A percentile compares a stretch with the other conserved stretches of the same genome.
phyloP scores from a whole-genome alignment of 2,329 filamentous ascomycete species.

The Dichotomopilus funicola region DNA sequence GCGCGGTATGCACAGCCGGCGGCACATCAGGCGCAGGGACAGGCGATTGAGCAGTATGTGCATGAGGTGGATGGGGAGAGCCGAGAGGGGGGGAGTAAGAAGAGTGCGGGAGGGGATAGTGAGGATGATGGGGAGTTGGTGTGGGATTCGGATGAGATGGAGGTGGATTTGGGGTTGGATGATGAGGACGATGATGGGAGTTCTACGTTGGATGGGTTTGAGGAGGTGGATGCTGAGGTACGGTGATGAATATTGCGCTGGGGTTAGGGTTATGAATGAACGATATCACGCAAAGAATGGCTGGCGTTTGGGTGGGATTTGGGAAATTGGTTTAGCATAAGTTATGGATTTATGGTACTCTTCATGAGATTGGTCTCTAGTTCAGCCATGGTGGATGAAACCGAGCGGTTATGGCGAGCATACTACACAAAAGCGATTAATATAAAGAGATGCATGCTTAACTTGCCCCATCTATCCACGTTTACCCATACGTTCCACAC shows the following conservation, averaged over 20 bases:
- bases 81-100: background rate
- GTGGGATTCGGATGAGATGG: constrained; percentile 1
- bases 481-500: no score
- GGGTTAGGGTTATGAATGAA: background rate
- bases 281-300: no score
- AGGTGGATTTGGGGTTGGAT: background rate
- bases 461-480: no score
- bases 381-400: no score
- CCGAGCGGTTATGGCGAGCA: no score
- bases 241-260: background rate
- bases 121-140: background rate
- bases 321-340: no score
- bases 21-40: constrained; percentile 23
- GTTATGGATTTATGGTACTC: no score
- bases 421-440: no score
- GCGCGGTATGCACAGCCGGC: constrained; percentile 32
- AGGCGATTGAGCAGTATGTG: constrained; percentile 18
- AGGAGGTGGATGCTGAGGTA: constrained; percentile 10
- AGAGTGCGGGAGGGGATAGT: background rate
- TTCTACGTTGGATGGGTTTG: constrained; percentile 21
- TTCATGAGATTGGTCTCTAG: no score
- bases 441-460: no score
- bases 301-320: no score
- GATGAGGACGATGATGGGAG: constrained; percentile 17
- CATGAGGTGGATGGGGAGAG: constrained; percentile 6